phyloP scores from a whole-genome alignment of 371 early-diverging fungal species.

The Lichtheimia hyalospora region DNA sequence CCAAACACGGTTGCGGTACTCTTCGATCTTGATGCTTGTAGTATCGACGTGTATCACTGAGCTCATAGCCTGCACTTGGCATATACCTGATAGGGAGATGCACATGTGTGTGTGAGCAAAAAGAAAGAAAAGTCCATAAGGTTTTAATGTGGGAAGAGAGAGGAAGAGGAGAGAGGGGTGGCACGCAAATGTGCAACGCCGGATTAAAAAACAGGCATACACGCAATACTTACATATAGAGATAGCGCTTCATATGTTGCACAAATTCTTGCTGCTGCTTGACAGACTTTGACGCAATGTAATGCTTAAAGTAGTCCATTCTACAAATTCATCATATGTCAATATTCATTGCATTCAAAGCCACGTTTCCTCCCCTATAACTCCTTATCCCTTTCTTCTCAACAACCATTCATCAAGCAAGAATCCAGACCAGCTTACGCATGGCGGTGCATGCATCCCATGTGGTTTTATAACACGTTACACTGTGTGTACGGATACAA shows the following conservation, averaged over 20 bases:
- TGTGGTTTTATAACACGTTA: too few species aligned
- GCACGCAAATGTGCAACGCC: constrained; percentile 15
- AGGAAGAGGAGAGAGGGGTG: constrained; percentile 28
- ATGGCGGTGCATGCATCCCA: too few species aligned
- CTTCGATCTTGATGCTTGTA: constrained; percentile 62
- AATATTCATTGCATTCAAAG: too few species aligned
- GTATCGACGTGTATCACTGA: constrained; percentile 72
- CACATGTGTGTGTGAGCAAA: not conserved
- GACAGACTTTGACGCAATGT: constrained; percentile 28
- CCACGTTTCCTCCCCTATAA: too few species aligned
- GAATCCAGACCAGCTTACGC: too few species aligned
- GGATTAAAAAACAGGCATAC: constrained; percentile 2
- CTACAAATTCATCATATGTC: constrained; percentile 13
- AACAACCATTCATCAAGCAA: too few species aligned
- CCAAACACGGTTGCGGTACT: constrained; percentile 74
- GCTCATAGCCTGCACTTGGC: constrained; percentile 83
- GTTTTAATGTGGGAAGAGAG: not conserved
- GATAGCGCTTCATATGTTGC: constrained; percentile 52
- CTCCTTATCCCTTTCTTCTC: too few species aligned
- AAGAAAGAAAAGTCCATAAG: not conserved
- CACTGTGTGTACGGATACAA: too few species aligned
- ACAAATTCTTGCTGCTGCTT: constrained; percentile 42
- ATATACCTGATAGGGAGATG: constrained; percentile 64
- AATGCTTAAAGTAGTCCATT: constrained; percentile 43
- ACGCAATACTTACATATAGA: constrained; percentile 44